These are phyloP conservation scores for Suillus alpinus DNA, from an alignment of 768 basidiomycete species.

Conservation along the genomic window DNA sequence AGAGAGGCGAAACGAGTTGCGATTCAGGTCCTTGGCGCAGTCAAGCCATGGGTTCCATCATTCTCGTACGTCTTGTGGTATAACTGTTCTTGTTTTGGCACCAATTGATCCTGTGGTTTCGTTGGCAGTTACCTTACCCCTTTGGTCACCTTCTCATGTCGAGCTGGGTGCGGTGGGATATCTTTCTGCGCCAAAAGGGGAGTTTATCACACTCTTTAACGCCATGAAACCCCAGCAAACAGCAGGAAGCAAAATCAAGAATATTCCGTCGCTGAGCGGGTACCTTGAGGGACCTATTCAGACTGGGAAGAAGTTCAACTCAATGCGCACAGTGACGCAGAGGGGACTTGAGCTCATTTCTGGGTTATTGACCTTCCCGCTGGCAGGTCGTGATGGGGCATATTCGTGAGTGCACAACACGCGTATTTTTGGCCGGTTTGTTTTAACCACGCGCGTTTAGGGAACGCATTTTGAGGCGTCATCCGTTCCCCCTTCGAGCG, in stretches of 20 bases:
- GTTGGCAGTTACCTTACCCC: conserved; percentile 49
- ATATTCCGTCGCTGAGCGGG: conserved; percentile 54
- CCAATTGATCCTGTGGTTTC: background rate
- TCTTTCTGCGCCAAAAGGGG: conserved; percentile 54
- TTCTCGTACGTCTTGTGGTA: conserved; percentile 46
- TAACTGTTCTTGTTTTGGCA: background rate
- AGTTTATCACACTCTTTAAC: conserved; percentile 68
- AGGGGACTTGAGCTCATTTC: conserved; percentile 53
- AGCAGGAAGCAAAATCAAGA: conserved; percentile 36
- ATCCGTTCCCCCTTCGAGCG: conserved; percentile 55
- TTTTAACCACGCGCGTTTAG: conserved; percentile 40
- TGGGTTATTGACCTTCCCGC: conserved; percentile 46
- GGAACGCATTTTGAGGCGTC: conserved; percentile 42
- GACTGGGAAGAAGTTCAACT: conserved; percentile 37
- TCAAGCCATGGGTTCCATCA: conserved; percentile 68
- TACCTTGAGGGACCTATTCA: conserved; percentile 49
- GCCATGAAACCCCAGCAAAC: conserved; percentile 49
- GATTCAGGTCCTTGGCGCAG: conserved; percentile 54
- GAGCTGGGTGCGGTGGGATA: conserved; percentile 70
- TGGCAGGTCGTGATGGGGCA: conserved; percentile 27
- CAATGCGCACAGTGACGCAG: conserved; percentile 54
- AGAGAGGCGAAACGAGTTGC: conserved; percentile 55
- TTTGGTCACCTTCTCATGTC: conserved; percentile 64
- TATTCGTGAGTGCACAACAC: conserved; percentile 48
- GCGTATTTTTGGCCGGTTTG: conserved; percentile 43